These are phyloP conservation scores for Guadua angustifolia DNA, from an alignment of 176 grass and related monocot species.

Conservation along the genomic window DNA sequence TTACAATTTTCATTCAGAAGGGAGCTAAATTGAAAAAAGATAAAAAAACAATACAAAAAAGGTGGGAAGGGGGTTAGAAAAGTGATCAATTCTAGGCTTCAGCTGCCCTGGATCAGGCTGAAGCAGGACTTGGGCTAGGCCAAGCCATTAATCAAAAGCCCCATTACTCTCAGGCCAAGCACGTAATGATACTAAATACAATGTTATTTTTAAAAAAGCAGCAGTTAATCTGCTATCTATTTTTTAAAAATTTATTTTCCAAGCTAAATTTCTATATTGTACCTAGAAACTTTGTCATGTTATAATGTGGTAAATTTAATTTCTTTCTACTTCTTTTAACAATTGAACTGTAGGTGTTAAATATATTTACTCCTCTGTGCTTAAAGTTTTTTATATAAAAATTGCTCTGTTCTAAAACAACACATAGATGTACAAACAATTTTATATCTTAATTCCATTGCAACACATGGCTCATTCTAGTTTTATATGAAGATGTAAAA, in stretches of 20 bases:
- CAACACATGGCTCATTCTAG: neutral
- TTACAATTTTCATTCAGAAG: too few species aligned
- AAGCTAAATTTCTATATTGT: neutral
- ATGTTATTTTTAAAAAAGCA: neutral
- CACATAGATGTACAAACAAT: neutral
- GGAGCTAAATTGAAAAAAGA: too few species aligned
- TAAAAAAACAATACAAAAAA: too few species aligned
- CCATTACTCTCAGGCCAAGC: neutral
- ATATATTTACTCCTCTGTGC: neutral
- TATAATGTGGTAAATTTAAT: neutral
- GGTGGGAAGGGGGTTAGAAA: too few species aligned
- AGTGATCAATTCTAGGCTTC: neutral
- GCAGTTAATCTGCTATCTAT: neutral
- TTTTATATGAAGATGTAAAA: neutral
- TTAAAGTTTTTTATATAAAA: neutral
- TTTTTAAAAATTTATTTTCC: neutral
- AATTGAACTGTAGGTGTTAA: constrained; percentile 5
- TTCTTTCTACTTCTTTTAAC: neutral
- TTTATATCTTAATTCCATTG: neutral
- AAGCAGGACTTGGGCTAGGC: neutral
- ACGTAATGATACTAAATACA: neutral
- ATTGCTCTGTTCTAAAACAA: neutral
- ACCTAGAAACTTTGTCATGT: neutral
- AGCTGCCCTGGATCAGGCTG: neutral
- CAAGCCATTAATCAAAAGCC: neutral